Evolutionary conservation across 306 rosid species (phyloP).

Genomic region (Medicago lupulina): DNA sequence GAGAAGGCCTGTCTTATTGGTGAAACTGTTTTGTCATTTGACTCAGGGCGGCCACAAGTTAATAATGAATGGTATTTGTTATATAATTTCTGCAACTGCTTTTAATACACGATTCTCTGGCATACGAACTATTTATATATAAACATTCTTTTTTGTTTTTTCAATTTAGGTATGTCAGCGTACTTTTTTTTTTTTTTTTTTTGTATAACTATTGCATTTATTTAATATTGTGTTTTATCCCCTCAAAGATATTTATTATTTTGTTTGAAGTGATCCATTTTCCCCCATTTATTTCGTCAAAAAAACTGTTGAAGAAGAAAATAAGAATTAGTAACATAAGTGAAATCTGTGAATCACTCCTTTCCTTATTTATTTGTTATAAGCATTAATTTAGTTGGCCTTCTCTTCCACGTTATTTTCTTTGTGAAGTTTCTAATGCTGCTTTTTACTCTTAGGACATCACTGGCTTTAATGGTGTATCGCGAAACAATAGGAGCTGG

Average conservation of each 20-base stretch:
- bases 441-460: slow-evolving; percentile 65
- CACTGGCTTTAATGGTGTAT: slow-evolving; percentile 81
- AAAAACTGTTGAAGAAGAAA: neutral
- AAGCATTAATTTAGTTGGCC: slow-evolving; percentile 31
- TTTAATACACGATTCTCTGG: slow-evolving; percentile 33
- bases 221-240: neutral
- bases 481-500: slow-evolving; percentile 78
- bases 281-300: neutral
- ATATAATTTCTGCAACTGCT: slow-evolving; percentile 27
- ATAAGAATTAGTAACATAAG: slow-evolving; percentile 22
- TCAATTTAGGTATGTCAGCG: slow-evolving; percentile 7
- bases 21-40: slow-evolving; percentile 65
- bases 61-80: slow-evolving; percentile 76
- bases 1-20: slow-evolving; percentile 73
- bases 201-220: slow-evolving; percentile 23
- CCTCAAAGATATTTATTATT: neutral
- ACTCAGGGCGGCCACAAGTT: slow-evolving; percentile 61
- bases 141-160: slow-evolving; percentile 14
- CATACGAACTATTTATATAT: slow-evolving; percentile 11
- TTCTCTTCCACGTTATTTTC: slow-evolving; percentile 43
- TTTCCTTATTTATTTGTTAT: slow-evolving; percentile 25
- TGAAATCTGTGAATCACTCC: slow-evolving; percentile 12
- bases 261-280: slow-evolving; percentile 16
- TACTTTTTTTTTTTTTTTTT: slow-evolving; percentile 7
- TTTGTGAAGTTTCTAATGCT: slow-evolving; percentile 37